phyloP scores from a whole-genome alignment of 2,329 filamentous ascomycete genomes.

The Ascochyta koolunga region DNA sequence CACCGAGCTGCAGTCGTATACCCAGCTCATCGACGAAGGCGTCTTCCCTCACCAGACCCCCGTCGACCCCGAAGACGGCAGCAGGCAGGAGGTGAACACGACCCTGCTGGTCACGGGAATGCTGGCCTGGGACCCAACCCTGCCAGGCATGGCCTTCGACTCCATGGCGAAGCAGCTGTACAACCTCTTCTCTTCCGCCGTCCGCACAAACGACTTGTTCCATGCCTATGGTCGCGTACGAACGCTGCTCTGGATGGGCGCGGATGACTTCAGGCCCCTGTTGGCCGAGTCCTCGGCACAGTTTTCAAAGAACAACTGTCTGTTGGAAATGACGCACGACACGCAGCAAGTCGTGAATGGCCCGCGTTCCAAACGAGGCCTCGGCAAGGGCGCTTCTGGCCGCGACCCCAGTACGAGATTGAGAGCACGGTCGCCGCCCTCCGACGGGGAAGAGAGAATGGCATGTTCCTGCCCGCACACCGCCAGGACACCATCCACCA shows the following conservation, averaged over 20 bases:
- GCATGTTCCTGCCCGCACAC: constrained; percentile 33
- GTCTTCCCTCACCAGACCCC: constrained; percentile 63
- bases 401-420: constrained; percentile 40
- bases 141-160: constrained; percentile 58
- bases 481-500: constrained; percentile 34
- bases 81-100: constrained; percentile 65
- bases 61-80: constrained; percentile 47
- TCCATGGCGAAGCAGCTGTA: constrained; percentile 65
- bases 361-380: constrained; percentile 12
- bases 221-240: constrained; percentile 80
- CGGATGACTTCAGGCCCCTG: constrained; percentile 63
- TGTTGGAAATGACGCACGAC: constrained; percentile 66
- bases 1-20: constrained; percentile 49
- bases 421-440: constrained; percentile 36
- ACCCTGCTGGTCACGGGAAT: constrained; percentile 66
- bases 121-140: constrained; percentile 43
- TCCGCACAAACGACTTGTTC: constrained; percentile 65
- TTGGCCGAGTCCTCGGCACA: constrained; percentile 64
- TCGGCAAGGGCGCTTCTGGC: constrained; percentile 21
- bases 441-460: constrained; percentile 23
- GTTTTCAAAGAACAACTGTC: constrained; percentile 63
- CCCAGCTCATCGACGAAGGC: constrained; percentile 57
- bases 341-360: constrained; percentile 51
- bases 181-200: constrained; percentile 66
- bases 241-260: constrained; percentile 74